Evolutionary conservation across 257 asterid species (phyloP).

Genomic region (Jaltomata sinuosa): DNA sequence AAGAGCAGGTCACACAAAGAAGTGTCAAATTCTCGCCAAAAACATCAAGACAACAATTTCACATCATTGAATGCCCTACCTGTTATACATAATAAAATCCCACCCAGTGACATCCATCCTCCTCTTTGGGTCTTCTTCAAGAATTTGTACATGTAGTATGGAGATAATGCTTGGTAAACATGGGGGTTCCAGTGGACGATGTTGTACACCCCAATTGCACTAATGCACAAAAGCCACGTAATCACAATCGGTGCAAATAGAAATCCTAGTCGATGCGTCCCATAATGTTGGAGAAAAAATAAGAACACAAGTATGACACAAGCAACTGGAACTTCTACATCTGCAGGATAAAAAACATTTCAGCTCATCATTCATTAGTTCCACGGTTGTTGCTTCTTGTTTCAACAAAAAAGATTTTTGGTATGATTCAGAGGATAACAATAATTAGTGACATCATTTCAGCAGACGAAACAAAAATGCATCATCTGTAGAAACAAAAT

Average conservation of each 20-base stretch:
- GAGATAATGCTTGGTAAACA: slow-evolving; percentile 85
- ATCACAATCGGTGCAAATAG: slow-evolving; percentile 86
- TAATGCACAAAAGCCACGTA: slow-evolving; percentile 91
- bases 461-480: background rate
- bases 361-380: background rate
- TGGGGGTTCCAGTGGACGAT: slow-evolving; percentile 78
- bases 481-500: background rate
- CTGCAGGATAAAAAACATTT: slow-evolving; percentile 28
- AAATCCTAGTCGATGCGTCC: slow-evolving; percentile 84
- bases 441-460: background rate
- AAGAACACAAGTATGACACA: slow-evolving; percentile 69
- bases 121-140: slow-evolving; percentile 68
- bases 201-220: slow-evolving; percentile 85
- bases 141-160: slow-evolving; percentile 95
- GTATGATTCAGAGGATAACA: background rate
- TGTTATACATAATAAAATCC: slow-evolving; percentile 82
- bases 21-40: background rate
- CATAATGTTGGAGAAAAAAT: slow-evolving; percentile 86
- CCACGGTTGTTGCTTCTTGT: background rate
- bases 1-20: background rate
- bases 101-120: slow-evolving; percentile 98
- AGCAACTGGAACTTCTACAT: slow-evolving; percentile 84
- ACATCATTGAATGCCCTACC: slow-evolving; percentile 23
- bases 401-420: background rate
- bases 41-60: background rate